These are phyloP conservation scores for Trichoderma gamsii DNA, from an alignment of 495 filamentous ascomycete species.

Conservation along the genomic window DNA sequence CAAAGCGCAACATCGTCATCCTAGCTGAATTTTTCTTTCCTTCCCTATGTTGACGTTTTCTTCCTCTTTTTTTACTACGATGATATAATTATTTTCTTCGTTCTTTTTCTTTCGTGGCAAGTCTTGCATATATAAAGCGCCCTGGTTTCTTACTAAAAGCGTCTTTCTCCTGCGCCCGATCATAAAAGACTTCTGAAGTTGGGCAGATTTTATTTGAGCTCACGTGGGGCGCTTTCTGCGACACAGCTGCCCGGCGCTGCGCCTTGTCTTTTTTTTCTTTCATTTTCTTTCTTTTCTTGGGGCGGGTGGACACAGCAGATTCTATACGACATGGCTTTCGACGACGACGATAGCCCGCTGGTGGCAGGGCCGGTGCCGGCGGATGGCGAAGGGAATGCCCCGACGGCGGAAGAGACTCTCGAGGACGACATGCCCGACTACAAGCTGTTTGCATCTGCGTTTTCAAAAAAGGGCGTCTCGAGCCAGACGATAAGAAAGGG, in stretches of 20 bases:
- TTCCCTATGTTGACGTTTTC: not conserved
- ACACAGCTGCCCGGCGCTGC: not conserved
- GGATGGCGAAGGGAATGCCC: constrained; percentile 21
- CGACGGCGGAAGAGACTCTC: constrained; percentile 43
- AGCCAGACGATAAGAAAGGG: constrained; percentile 50
- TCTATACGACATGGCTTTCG: constrained; percentile 30
- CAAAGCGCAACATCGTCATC: not conserved
- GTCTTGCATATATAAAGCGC: not conserved
- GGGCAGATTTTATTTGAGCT: not conserved
- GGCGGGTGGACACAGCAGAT: not conserved
- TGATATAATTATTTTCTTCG: not conserved
- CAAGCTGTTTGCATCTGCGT: constrained; percentile 58
- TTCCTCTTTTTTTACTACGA: not conserved
- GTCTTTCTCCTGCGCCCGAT: not conserved
- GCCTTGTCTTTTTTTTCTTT: not conserved
- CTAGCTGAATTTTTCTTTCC: not conserved
- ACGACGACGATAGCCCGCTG: constrained; percentile 39
- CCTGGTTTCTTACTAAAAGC: not conserved
- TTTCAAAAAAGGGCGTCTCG: constrained; percentile 33
- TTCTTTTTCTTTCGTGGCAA: not conserved
- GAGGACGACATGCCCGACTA: constrained; percentile 79
- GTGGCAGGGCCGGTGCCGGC: constrained; percentile 18
- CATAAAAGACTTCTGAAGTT: not conserved
- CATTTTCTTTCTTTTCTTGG: not conserved
- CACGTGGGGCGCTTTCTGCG: not conserved